Percentiles rank a stretch among this genome's conserved stretches.
Conservation (phyloP, 208 protist species). For the Tritrichomonas musculus region DNA sequence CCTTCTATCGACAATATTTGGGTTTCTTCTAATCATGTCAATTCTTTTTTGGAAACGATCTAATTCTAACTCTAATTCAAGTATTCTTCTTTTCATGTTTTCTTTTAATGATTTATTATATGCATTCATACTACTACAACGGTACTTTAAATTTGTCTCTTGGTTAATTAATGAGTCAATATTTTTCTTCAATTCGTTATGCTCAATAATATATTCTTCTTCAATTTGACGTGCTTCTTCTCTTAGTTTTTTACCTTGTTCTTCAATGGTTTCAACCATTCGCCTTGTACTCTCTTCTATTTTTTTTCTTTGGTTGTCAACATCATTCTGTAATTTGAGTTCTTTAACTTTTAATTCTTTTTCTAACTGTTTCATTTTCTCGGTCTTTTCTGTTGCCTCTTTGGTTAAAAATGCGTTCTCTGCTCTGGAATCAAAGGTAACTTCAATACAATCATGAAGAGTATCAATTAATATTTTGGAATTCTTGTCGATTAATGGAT, state of each 20-base stretch:
- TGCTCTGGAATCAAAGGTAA: neutral
- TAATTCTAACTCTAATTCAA: neutral
- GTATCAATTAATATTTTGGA: neutral
- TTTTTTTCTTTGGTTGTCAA: neutral
- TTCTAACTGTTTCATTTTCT: neutral
- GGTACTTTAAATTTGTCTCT: neutral
- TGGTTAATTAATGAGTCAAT: neutral
- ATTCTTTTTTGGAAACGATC: neutral
- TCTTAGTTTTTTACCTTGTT: neutral
- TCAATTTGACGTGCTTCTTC: neutral
- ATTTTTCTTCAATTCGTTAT: neutral
- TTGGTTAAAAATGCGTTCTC: neutral
- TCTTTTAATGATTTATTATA: neutral
- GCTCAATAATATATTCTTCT: neutral
- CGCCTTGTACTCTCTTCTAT: neutral
- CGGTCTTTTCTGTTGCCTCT: neutral
- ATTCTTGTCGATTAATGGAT: neutral
- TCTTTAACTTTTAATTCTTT: neutral
- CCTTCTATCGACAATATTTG: neutral
- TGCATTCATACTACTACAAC: neutral
- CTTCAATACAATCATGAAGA: neutral
- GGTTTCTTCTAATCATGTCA: neutral
- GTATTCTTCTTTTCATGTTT: neutral
- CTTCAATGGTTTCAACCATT: neutral
- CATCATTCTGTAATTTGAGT: neutral